These are phyloP conservation scores for Corchorus capsularis DNA, from an alignment of 345 rosid species.

Conservation along the genomic window DNA sequence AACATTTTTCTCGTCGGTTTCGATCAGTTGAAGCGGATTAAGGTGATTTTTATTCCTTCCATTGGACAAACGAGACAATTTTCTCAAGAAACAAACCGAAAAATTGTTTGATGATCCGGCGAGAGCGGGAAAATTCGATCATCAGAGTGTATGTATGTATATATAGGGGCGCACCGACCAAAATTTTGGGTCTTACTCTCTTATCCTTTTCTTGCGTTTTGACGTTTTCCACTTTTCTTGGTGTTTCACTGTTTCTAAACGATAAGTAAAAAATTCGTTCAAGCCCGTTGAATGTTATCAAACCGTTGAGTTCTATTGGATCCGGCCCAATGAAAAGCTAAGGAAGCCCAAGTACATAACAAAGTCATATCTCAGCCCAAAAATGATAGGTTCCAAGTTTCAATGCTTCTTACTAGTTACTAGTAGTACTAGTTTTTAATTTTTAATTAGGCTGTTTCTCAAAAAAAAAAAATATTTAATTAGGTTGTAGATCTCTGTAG, in stretches of 20 bases:
- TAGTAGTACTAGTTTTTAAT: too few species aligned
- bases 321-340: neutral
- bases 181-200: neutral
- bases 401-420: neutral
- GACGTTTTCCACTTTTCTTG: neutral
- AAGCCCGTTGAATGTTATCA: too few species aligned
- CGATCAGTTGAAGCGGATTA: neutral
- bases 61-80: neutral
- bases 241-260: neutral
- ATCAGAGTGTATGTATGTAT: neutral
- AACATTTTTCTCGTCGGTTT: constrained; percentile 35
- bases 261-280: neutral
- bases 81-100: constrained; percentile 12
- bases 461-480: too few species aligned
- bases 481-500: too few species aligned
- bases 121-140: constrained; percentile 13
- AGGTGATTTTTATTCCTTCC: neutral
- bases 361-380: neutral
- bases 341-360: neutral
- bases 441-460: too few species aligned
- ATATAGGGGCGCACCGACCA: too few species aligned
- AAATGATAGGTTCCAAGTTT: neutral
- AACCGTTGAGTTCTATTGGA: neutral
- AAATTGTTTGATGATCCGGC: neutral
- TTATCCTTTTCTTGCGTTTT: constrained; percentile 1